Evolutionary conservation across 805 yeast species (phyloP).

Genomic region (Metschnikowia drakensbergensis): DNA sequence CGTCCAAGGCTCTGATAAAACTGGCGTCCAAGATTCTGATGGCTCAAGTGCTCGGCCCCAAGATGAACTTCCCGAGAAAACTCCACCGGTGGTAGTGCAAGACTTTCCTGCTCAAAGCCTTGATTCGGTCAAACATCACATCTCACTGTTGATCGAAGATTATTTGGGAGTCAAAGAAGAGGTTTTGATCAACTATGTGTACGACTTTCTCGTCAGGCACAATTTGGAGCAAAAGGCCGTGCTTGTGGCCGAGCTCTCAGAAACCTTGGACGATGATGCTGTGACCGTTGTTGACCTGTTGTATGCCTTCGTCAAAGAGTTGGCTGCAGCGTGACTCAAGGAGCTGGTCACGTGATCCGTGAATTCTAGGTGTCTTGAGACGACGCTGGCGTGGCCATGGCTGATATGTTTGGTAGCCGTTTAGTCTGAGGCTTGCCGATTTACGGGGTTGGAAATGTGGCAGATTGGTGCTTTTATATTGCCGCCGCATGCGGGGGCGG

Average conservation of each 20-base stretch:
- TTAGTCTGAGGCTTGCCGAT: too few species aligned
- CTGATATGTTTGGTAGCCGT: too few species aligned
- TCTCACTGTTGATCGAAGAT: slow-evolving; percentile 46
- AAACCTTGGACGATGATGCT: slow-evolving; percentile 51
- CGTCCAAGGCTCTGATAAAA: too few species aligned
- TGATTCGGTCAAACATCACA: slow-evolving; percentile 28
- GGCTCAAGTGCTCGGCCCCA: too few species aligned
- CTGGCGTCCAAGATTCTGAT: too few species aligned
- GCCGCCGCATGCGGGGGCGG: too few species aligned
- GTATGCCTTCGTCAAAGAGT: background rate
- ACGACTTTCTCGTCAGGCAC: slow-evolving; percentile 31
- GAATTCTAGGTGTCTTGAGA: too few species aligned
- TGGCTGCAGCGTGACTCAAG: background rate
- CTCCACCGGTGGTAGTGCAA: background rate
- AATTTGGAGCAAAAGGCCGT: slow-evolving; percentile 30
- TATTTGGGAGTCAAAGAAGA: slow-evolving; percentile 53
- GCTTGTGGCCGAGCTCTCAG: slow-evolving; percentile 45
- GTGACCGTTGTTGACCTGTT: slow-evolving; percentile 38
- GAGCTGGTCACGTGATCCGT: too few species aligned
- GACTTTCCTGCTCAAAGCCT: slow-evolving; percentile 7
- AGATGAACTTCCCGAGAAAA: too few species aligned
- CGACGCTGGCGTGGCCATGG: too few species aligned
- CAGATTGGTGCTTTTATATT: too few species aligned
- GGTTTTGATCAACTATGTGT: slow-evolving; percentile 43
- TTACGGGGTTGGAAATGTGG: too few species aligned